Evolutionary conservation across 768 basidiomycete species (phyloP).

Genomic region (Boletus rubescentipes): DNA sequence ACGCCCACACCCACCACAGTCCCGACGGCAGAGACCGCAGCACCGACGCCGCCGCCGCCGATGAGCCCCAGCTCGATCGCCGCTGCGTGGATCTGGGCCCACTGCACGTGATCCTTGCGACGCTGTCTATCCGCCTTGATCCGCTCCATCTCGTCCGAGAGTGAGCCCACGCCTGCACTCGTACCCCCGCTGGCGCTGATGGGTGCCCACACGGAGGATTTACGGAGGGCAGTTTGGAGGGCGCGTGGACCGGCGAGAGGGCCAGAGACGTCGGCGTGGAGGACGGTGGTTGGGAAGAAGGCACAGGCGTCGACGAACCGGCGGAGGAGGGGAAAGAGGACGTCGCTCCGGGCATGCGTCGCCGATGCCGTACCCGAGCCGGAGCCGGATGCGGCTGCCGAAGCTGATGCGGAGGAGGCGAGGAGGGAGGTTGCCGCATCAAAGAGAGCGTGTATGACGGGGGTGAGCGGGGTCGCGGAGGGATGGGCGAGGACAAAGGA

Average conservation of each 20-base stretch:
- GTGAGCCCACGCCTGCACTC: slow-evolving; percentile 31
- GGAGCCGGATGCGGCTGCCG: slow-evolving; percentile 35
- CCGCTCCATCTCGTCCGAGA: slow-evolving; percentile 62
- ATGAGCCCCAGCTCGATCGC: slow-evolving; percentile 60
- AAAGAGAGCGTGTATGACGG: slow-evolving; percentile 53
- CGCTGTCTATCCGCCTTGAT: slow-evolving; percentile 59
- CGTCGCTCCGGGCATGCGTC: slow-evolving; percentile 8
- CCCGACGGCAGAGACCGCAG: not conserved
- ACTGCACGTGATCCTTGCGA: slow-evolving; percentile 63
- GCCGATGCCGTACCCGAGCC: slow-evolving; percentile 35
- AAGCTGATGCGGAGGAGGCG: slow-evolving; percentile 19
- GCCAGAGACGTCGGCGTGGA: slow-evolving; percentile 56
- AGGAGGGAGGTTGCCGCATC: slow-evolving; percentile 42
- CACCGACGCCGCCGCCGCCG: not conserved
- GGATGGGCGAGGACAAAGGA: slow-evolving; percentile 48
- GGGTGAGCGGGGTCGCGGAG: slow-evolving; percentile 48
- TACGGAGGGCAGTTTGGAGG: slow-evolving; percentile 58
- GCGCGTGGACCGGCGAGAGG: slow-evolving; percentile 56
- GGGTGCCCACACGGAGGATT: slow-evolving; percentile 53
- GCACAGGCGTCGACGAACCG: slow-evolving; percentile 52
- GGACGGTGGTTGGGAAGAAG: slow-evolving; percentile 47
- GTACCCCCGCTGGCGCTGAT: not conserved
- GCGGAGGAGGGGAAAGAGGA: slow-evolving; percentile 34
- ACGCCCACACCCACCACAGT: not conserved
- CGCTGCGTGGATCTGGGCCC: slow-evolving; percentile 65